Evolutionary conservation across 2,329 filamentous ascomycete genomes (phyloP), one percentile per base, ranked within the genome.

Genomic region (Talaromyces sp.): DNA sequence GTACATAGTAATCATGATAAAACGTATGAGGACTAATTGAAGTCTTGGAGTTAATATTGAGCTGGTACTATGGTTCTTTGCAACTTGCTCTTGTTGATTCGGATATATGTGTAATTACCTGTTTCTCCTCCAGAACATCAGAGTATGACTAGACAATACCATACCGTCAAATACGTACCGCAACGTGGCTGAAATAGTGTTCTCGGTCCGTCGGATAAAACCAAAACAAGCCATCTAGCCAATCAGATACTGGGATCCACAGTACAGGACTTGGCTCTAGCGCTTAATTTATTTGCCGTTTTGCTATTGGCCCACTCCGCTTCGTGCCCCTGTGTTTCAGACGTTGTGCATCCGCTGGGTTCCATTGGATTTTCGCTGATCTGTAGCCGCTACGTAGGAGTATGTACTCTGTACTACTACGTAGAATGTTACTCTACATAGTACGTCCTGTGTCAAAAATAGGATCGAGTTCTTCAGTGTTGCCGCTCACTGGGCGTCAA

Each of bases 241-340:
- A 52, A 52, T 33, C 27, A 31, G 27, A 6, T 27, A 27, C 27
- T 27, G 27, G 27, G 27, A 4, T 8, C 35, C 35, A 10, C 35
- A 31, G 27, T 6, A 5, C 35, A 37, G 9, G 35, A 37, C 31
- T 15, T 1, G 31, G 33, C 10, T 37, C 50, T 17, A 25, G 33
- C 52, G 33, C 31, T 56, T 56, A 39, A 25, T 39, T 25, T 37
- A 7, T 37, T 25, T 37, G 10, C 9, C 5, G 33, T 3, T 6
- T 7, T 7, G 1, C 33, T 2, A 56, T 59, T 59, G 56, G 56
- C 37, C 39, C 19, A 58, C 19, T 41, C 15, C 41, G 35, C 17
- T 25, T 58, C 35, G 11, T 22, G 37, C 56, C 56, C 56, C 56
- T 59, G 56, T 59, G 56, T 59, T 59, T 59, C 56, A 59, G 56